These are phyloP conservation scores for Tylopilus orsonianus DNA, from an alignment of 1,284 basidiomycete genomes.

Conservation along the genomic window DNA sequence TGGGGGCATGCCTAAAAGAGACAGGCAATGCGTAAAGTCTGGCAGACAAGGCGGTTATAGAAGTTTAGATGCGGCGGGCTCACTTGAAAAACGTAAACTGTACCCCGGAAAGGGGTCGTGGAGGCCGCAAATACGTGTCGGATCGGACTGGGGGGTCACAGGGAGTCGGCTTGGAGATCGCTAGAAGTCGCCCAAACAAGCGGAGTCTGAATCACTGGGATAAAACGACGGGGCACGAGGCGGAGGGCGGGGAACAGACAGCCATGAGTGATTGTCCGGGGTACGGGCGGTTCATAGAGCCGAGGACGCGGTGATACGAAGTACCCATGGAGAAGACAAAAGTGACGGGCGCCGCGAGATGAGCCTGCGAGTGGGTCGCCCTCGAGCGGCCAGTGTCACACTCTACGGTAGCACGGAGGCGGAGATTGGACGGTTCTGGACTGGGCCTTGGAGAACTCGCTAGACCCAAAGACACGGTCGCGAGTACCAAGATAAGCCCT, in stretches of 20 bases:
- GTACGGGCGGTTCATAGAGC: too few relatives aligned
- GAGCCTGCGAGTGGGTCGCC: neutral
- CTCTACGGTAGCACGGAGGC: neutral
- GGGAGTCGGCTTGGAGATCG: neutral
- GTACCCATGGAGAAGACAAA: neutral
- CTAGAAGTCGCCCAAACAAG: neutral
- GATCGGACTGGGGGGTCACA: constrained; percentile 4
- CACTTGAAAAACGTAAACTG: constrained; percentile 6
- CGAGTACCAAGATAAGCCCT: neutral
- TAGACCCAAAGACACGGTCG: neutral
- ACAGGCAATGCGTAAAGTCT: neutral
- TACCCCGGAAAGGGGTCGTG: neutral
- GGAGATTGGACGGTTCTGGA: neutral
- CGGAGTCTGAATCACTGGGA: constrained; percentile 19
- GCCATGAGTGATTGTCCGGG: neutral
- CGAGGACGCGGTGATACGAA: too few relatives aligned
- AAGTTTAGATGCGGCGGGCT: constrained; percentile 3
- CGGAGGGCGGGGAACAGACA: neutral
- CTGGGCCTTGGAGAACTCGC: neutral
- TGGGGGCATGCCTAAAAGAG: neutral
- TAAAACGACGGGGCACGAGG: neutral
- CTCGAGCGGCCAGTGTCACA: neutral
- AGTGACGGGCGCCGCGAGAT: neutral
- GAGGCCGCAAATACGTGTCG: too few relatives aligned
- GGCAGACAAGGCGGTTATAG: neutral